Base-by-base conservation (phyloP, 345 rosid species). In the Rhodamnia rubescens region DNA sequence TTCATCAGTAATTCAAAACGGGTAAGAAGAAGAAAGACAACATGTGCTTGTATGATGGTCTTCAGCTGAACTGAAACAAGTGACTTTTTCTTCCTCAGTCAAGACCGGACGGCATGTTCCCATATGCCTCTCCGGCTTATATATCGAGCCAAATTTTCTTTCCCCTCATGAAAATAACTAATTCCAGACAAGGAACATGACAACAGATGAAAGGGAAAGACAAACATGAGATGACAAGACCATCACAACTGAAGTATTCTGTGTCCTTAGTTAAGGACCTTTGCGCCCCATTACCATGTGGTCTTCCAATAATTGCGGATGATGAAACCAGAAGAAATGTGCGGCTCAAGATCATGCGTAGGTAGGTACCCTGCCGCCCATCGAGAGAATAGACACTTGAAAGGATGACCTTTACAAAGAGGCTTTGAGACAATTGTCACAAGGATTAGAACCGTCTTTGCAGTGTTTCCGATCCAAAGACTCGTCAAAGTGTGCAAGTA, bases 401-500 rank as follows among this genome's bases (percentile, higher is more conserved):
- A 82, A 82, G 0, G 74, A 26, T 36, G 85, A 49, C 75, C 83
- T 85, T 90, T 87, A 91, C 61, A 64, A 64, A 82, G 92, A 85
- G 59, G 89, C 53, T 90, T 87, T 92, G 88, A 91, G 92, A 92
- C 98, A 96, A 88, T 94, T 92, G 90, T 97, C 96, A 78, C 96
- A 97, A 4, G 96, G 98, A 88, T 88, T 91, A 53, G 90, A 85
- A 86, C 97, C 95, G 58, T 85, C 74, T 91, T 92, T 93, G 89
- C 98, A 96, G 55, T 85, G 85, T 64, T 90, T 92, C 57, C 61
- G 87, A 51, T 95, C 96, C 86, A 93, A 93, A 58, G 92, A 88
- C 84, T 95, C 96, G 85, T 95, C 99, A 87, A 97, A 97, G 90
- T 97, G 93, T 53, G 90, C 92, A 12, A 97, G 98, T 85, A 97